Base-by-base conservation (phyloP, 2,329 filamentous ascomycete genomes). In the Calonectria ilicicola region DNA sequence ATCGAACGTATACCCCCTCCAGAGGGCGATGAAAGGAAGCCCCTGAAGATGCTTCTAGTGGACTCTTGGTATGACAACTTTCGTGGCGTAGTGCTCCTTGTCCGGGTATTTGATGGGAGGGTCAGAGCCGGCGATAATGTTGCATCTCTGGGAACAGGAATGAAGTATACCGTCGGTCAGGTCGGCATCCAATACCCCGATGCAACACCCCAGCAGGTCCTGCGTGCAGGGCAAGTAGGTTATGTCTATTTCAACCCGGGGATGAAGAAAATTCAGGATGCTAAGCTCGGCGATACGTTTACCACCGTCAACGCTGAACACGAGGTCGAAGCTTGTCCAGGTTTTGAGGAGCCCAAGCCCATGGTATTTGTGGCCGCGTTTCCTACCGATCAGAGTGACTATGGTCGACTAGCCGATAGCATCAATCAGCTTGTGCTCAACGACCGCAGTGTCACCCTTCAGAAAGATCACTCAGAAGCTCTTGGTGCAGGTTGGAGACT, bases 281-380 rank as follows among this genome's bases (percentile, higher is more conserved):
- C 97, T 63, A 97, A 98, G 84, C 93, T 98, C 32, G 97, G 97
- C 64, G 97, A 99, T 80, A 99, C 97, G 0, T 98, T 95, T 80
- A 98, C 97, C 0, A 94, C 91, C 2, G 89, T 95, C 3, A 95
- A 95, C 2, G 91, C 87, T 26, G 94, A 98, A 84, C 90, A 91
- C 71, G 80, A 89, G 0, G 95, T 99, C 2, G 89, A 96, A 82
- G 92, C 94, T 15, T 93, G 96, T 67, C 95, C 95, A 0, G 97
- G 96, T 2, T 99, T 99, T 73, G 96, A 98, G 81, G 97, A 99
- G 83, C 96, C 97, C 1, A 98, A 99, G 83, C 94, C 96, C 7
- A 99, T 99, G 97, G 97, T 99, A 5, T 99, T 99, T 78, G 97
- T 99, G 5, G 96, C 96, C 1, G 97, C 97, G 0, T 99, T 98